Conservation (phyloP, 345 rosid species). For the Moricandia moricandioides region DNA sequence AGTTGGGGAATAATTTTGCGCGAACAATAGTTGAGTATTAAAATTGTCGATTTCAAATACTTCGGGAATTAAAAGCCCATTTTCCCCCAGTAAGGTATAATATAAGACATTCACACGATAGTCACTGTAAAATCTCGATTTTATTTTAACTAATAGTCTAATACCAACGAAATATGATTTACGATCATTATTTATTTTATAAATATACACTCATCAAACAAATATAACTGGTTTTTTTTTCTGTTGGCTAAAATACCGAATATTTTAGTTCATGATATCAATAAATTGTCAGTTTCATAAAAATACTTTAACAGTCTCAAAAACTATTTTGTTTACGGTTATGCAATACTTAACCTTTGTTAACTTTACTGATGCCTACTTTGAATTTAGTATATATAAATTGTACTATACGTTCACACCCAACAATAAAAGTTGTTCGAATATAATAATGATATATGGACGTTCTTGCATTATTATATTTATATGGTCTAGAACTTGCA, state of each 20-base stretch:
- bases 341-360: neutral
- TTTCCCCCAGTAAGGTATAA: neutral
- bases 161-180: neutral
- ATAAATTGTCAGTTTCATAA: neutral
- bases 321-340: neutral
- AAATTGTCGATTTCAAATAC: no score
- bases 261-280: neutral
- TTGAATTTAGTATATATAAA: neutral
- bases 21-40: no score
- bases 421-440: conserved; percentile 24
- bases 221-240: neutral
- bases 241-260: neutral
- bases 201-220: neutral
- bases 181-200: no score
- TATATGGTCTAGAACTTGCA: conserved; percentile 13
- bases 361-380: neutral
- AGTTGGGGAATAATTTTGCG: no score
- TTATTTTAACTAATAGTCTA: neutral
- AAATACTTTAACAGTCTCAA: neutral
- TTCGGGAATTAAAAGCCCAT: no score
- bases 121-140: neutral
- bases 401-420: neutral
- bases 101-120: neutral
- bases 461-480: neutral
- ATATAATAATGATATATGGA: neutral